Conservation (phyloP, 306 rosid species). For the Glycine tomentella region DNA sequence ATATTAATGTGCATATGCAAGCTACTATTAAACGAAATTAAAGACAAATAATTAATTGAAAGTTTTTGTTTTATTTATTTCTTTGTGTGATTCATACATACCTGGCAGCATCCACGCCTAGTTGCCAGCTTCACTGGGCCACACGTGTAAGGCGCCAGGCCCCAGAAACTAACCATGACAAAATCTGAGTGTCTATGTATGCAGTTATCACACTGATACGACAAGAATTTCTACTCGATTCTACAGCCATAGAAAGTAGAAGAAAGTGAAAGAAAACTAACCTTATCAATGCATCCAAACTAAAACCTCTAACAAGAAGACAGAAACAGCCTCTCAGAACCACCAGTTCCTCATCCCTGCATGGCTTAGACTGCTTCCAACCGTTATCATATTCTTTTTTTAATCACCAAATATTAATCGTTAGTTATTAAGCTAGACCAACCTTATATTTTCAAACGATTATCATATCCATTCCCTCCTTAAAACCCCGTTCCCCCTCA, state of each 20-base stretch:
- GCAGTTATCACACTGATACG: conserved; percentile 8
- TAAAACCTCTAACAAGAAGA: conserved; percentile 24
- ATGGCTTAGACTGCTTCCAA: conserved; percentile 57
- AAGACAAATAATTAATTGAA: no score
- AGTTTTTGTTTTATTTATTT: neutral
- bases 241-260: conserved; percentile 24
- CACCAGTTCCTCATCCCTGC: conserved; percentile 58
- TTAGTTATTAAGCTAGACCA: no score
- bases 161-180: conserved; percentile 38
- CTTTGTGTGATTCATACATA: conserved; percentile 14
- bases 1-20: no score
- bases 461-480: conserved; percentile 45
- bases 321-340: conserved; percentile 33
- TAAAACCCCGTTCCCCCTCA: conserved; percentile 1
- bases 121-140: neutral
- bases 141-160: conserved; percentile 56
- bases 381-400: conserved; percentile 44
- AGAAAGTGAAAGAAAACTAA: conserved; percentile 49
- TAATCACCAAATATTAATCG: no score
- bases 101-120: neutral
- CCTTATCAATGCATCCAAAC: conserved; percentile 55
- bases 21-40: no score
- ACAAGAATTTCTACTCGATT: conserved; percentile 45
- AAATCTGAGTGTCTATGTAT: conserved; percentile 42
- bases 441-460: no score